phyloP scores from a whole-genome alignment of 2,329 filamentous ascomycete genomes.

The Ilyonectria sp. region DNA sequence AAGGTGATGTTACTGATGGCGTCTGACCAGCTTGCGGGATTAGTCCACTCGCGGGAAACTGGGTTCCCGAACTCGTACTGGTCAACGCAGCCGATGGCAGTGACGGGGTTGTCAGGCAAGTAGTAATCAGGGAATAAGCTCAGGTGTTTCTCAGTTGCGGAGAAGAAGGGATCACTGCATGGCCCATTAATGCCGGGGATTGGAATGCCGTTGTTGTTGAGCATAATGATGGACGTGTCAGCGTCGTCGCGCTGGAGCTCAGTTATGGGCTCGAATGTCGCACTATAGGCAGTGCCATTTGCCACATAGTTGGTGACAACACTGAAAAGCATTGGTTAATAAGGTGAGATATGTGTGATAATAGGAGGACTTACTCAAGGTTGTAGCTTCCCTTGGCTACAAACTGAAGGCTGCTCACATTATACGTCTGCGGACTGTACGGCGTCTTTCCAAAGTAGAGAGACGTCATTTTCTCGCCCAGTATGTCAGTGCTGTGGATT shows the following conservation, averaged over 20 bases:
- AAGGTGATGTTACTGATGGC: not conserved
- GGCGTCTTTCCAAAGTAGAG: not conserved
- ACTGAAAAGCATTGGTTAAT: not conserved
- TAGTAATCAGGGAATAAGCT: slow-evolving; percentile 3
- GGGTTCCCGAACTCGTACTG: slow-evolving; percentile 27
- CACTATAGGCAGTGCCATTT: not conserved
- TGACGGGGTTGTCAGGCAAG: slow-evolving; percentile 17
- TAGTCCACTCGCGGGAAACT: slow-evolving; percentile 3
- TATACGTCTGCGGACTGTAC: not conserved
- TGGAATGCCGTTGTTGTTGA: slow-evolving; percentile 24
- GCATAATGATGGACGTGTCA: slow-evolving; percentile 24
- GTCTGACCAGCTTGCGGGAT: not conserved
- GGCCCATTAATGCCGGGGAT: slow-evolving; percentile 19
- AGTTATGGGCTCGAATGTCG: slow-evolving; percentile 9
- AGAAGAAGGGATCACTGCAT: slow-evolving; percentile 25
- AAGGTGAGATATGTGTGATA: not conserved
- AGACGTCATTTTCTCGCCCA: not conserved
- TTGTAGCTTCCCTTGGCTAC: not conserved
- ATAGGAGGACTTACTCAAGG: not conserved
- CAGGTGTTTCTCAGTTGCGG: slow-evolving; percentile 4
- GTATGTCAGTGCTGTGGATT: not conserved
- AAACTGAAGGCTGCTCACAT: not conserved
- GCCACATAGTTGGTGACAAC: not conserved
- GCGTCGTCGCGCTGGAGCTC: slow-evolving; percentile 18
- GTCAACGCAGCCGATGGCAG: slow-evolving; percentile 26